Conservation (phyloP, 2,329 filamentous ascomycete genomes). For the Tolypocladium ophioglossoides region DNA sequence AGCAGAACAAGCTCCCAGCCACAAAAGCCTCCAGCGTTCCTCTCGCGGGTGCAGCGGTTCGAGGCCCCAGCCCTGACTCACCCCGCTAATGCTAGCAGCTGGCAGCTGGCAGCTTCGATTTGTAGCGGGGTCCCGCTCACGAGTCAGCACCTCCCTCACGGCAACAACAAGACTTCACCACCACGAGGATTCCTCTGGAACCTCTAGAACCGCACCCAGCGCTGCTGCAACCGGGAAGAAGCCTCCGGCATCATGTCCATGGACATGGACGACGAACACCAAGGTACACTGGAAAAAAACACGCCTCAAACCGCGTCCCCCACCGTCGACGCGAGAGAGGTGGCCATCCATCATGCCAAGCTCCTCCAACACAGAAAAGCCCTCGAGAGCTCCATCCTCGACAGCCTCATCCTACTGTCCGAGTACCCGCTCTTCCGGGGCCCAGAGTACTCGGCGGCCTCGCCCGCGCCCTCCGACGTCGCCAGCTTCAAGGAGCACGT, state of each 20-base stretch:
- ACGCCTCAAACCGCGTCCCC: constrained; percentile 27
- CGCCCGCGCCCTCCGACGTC: constrained; percentile 47
- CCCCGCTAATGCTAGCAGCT: too few relatives aligned
- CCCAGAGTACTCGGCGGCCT: constrained; percentile 29
- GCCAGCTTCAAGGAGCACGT: constrained; percentile 56
- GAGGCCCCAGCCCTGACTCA: neutral
- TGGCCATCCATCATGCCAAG: constrained; percentile 73
- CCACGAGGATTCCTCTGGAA: neutral
- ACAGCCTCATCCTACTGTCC: constrained; percentile 61
- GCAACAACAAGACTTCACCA: neutral
- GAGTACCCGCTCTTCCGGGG: constrained; percentile 36
- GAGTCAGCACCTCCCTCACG: too few relatives aligned
- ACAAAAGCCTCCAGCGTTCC: neutral
- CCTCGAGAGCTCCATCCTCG: constrained; percentile 62
- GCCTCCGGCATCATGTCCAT: constrained; percentile 11
- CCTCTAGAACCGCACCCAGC: neutral
- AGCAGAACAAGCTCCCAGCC: neutral
- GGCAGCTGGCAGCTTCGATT: neutral
- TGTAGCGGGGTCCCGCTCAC: neutral
- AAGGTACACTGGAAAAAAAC: constrained; percentile 46
- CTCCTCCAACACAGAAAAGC: constrained; percentile 76
- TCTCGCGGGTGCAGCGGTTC: neutral
- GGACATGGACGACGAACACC: constrained; percentile 25
- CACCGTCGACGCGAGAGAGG: constrained; percentile 36
- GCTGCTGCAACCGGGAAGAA: neutral